Evolutionary conservation across 495 filamentous ascomycete species (phyloP), one percentile per base, ranked within the genome.

Genomic region (Tuber melanosporum): DNA sequence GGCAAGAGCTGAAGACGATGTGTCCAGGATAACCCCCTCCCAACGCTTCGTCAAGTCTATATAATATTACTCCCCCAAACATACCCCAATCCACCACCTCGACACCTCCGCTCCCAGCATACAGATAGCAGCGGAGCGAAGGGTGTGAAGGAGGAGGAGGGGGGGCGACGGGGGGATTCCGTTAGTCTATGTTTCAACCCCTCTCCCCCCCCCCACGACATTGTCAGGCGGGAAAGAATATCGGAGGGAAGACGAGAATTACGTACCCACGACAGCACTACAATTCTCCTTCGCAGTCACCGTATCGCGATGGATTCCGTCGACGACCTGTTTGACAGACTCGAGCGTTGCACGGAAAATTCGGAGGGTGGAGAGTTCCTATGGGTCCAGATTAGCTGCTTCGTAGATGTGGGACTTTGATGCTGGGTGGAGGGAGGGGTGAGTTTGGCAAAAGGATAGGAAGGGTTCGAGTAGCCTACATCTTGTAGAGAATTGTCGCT

Each of bases 311-410:
- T 77, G 74, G 12, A 83, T 73, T 19, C 74, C 81, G 12, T 32
- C 69, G 36, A 79, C 79, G 19, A 83, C 79, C n/a, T 83, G 82
- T 39, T 77, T 79, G 66, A 83, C 70, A 22, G 79, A 82, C 73
- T 83, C 82, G 26, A 83, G 79, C 26, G 82, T 77, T 36, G 82
- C 81, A 74, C 82, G 81, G 52, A 83, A 70, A 44, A 81, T 78
- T 12, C 71, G 78, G 36, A 83, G 82, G 46, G 82, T 73, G 52
- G 77, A 52, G 71, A 83, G 81, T 47, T 83, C 82, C 82, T 83
- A 71, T 19, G 72, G 44, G 52, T 45, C 44, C 19, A 43, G 71
- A 71, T 62, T 70, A 46, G 47, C 36, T 15, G 75, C 14, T 71
- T 47, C 22, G 47, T 49, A 39, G 20, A 22, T 26, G 22, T 6